These are phyloP conservation scores for Solanum clarkiae DNA, from an alignment of 257 asterid genomes.

Conservation along the genomic window DNA sequence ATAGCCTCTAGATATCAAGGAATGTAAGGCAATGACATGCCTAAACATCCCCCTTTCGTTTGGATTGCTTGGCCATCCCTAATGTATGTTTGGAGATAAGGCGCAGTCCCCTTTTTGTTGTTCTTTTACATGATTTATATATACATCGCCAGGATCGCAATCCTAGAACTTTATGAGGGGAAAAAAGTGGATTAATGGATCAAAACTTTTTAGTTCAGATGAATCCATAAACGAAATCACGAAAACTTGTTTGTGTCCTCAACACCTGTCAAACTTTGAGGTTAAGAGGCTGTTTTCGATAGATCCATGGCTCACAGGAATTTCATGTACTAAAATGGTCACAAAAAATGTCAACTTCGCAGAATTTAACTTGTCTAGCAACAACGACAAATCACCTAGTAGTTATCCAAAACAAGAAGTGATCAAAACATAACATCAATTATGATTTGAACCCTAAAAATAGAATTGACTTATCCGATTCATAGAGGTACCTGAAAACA, in stretches of 20 bases:
- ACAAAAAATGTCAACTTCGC: neutral
- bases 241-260: neutral
- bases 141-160: neutral
- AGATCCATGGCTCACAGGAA: neutral
- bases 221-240: neutral
- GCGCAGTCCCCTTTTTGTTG: neutral
- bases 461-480: no score
- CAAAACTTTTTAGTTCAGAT: no score
- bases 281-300: neutral
- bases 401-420: no score
- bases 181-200: no score
- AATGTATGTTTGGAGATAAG: neutral
- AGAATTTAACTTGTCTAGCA: neutral
- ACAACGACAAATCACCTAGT: neutral
- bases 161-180: neutral
- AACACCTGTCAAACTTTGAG: neutral
- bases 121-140: no score
- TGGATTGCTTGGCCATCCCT: neutral
- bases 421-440: no score
- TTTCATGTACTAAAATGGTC: neutral
- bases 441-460: no score
- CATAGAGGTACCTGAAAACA: no score
- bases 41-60: neutral
- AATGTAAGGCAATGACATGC: neutral
- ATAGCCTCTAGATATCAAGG: neutral